phyloP scores from a whole-genome alignment of 768 basidiomycete genomes.

The Amanita fuliginea region DNA sequence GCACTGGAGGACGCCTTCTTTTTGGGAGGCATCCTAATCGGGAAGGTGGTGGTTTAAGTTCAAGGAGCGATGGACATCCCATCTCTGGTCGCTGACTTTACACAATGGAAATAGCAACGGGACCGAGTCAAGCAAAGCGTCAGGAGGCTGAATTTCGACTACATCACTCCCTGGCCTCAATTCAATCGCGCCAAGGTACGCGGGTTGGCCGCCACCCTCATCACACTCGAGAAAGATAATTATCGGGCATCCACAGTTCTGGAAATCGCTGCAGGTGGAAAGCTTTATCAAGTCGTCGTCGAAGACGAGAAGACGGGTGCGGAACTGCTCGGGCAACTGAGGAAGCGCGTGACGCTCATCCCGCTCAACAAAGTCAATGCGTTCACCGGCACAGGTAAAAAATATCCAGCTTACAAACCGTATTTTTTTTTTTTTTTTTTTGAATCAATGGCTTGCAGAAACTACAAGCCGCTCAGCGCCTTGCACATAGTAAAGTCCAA shows the following conservation, averaged over 20 bases:
- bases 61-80: too few relatives aligned
- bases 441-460: slow-evolving; percentile 36
- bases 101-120: slow-evolving; percentile 40
- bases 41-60: too few relatives aligned
- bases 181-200: slow-evolving; percentile 86
- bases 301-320: slow-evolving; percentile 85
- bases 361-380: slow-evolving; percentile 87
- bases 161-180: slow-evolving; percentile 58
- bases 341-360: slow-evolving; percentile 87
- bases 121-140: slow-evolving; percentile 59
- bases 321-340: slow-evolving; percentile 63
- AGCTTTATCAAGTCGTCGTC: slow-evolving; percentile 89
- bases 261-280: slow-evolving; percentile 84
- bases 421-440: too few relatives aligned
- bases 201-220: slow-evolving; percentile 85
- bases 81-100: background rate
- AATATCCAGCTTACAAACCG: slow-evolving; percentile 16
- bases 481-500: slow-evolving; percentile 74
- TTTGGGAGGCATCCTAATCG: too few relatives aligned
- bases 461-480: slow-evolving; percentile 56
- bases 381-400: slow-evolving; percentile 35
- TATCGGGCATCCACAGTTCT: slow-evolving; percentile 79
- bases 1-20: too few relatives aligned
- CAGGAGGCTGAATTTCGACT: slow-evolving; percentile 73
- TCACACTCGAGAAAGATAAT: slow-evolving; percentile 59